Base-by-base conservation (phyloP, 2,329 filamentous ascomycete genomes). In the Alternaria triticimaculans region DNA sequence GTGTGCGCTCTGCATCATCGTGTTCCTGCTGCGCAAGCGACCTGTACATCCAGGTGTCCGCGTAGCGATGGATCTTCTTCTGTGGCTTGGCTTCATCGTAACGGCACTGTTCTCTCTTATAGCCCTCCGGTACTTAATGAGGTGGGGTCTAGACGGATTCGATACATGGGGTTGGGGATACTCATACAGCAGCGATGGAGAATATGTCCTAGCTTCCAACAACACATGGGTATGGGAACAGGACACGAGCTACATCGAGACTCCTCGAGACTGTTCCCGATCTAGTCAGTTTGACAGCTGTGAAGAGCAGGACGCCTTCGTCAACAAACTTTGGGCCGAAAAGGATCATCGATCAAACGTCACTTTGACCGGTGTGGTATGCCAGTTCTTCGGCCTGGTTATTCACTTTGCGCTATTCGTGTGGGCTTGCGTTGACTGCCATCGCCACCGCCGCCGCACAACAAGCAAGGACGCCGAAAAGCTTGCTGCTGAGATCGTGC, bases 371-470 rank as follows among this genome's bases (percentile, higher is more conserved):
- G 77, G 59, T 2, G 66, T 69, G 7, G 76, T 76, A 10, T 77
- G 75, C 53, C 77, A 79, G 45, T 78, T 72, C 59, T 55, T 79
- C 7, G 64, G 63, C 3, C 37, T 80, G 18, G 15, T 74, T 1
- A 49, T 80, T 43, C 79, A 81, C 54, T 72, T 81, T 53, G 65
- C 64, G 2, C 69, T 80, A 4, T 81, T 81, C 62, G 65, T 80
- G 11, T 80, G 78, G 77, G 79, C 79, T 1, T 81, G 79, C 33
- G 73, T 80, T 8, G 79, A 81, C 50, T 78, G 76, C 15, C 63
- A 76, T 48, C 60, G 58, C 6, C 55, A 75, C 25, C 75, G 74
- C 11, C 64, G 55, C n/a, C 50, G 56, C n/a, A 72, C 68, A 15
- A 66, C 71, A 0, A 67, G 65, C 60, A 77, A 71, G 25, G 75